Evolutionary conservation across 2,329 filamentous ascomycete genomes (phyloP), one percentile per base, ranked within the genome.

Genomic region (Cercospora sp.): DNA sequence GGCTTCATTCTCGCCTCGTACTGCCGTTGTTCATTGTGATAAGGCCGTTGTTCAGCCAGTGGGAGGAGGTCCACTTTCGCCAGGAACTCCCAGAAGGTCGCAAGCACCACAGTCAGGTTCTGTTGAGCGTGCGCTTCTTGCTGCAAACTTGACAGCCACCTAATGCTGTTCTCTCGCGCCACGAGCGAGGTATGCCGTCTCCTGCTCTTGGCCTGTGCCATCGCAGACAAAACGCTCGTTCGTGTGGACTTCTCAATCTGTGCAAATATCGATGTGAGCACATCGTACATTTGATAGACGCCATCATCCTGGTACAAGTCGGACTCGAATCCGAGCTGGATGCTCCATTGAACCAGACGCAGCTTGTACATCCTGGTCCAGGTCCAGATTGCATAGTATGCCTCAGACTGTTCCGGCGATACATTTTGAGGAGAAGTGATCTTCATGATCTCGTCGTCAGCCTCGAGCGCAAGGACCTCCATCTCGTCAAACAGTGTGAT

Each of bases 311-410:
- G 89, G 79, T 98, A 98, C 9, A 97, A 87, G 53, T 94, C 90
- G 12, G 97, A 89, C 80, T 99, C 95, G 78, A 99, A 98, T 12
- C 96, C 95, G 34, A 97, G 88, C 76, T 97, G 91, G 16, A 97
- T 85, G 57, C 96, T 90, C 84, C 89, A 91, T 77, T 94, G 90
- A 85, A 97, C 92, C 75, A 94, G 88, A 32, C 87, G 88, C n/a
- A 97, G 85, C 79, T 97, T 98, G 80, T 97, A 92, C 68, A 94
- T 87, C 74, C 94, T 96, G 0, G 90, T 88, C 95, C 95, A 99
- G 3, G 91, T 93, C 1, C 91, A 93, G 0, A 98, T 84, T 0
- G 93, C 89, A 63, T 91, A 65, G 16, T 90, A 0, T 89, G 83
- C 81, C 81, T 84, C 58, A 28, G 49, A 51, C 61, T 55, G 43